phyloP scores from a whole-genome alignment of 1,139 yeast species.

The Geotrichum europaeum region DNA sequence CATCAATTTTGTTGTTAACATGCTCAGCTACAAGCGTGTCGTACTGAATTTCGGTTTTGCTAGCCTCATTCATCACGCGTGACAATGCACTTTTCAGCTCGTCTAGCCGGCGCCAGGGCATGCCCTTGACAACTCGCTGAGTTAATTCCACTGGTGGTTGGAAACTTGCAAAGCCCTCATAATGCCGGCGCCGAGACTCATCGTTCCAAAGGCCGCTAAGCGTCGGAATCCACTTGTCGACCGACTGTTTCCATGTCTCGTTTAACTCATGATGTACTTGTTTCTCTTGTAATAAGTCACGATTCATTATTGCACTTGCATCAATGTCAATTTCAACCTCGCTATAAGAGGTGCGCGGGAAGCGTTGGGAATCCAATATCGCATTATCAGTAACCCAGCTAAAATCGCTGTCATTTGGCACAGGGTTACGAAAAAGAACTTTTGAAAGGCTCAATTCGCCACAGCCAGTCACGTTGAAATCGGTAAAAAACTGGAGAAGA shows the following conservation, averaged over 20 bases:
- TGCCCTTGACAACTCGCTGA: constrained; percentile 3
- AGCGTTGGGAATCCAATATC: constrained; percentile 22
- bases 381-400: constrained; percentile 9
- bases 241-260: constrained; percentile 31
- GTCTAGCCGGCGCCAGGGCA: constrained; percentile 40
- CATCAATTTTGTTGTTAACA: background rate
- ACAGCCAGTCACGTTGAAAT: constrained; percentile 80
- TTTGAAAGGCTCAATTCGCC: constrained; percentile 48
- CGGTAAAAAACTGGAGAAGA: constrained; percentile 69
- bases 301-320: constrained; percentile 54
- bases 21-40: constrained; percentile 6
- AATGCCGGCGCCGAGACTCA: constrained; percentile 48
- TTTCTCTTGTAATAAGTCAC: constrained; percentile 42
- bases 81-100: constrained; percentile 36
- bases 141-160: constrained; percentile 21
- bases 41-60: background rate
- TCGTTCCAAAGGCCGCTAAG: constrained; percentile 58
- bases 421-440: constrained; percentile 19
- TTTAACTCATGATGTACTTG: constrained; percentile 47
- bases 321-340: constrained; percentile 64
- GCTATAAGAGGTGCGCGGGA: constrained; percentile 53
- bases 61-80: constrained; percentile 22
- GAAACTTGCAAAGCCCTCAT: constrained; percentile 37
- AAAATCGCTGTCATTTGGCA: constrained; percentile 12
- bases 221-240: constrained; percentile 9